A percentile compares a stretch with the other conserved stretches of the same genome.
Evolutionary conservation across 208 protist genomes (phyloP).

Genomic region (Endotrypanum monterogeii): DNA sequence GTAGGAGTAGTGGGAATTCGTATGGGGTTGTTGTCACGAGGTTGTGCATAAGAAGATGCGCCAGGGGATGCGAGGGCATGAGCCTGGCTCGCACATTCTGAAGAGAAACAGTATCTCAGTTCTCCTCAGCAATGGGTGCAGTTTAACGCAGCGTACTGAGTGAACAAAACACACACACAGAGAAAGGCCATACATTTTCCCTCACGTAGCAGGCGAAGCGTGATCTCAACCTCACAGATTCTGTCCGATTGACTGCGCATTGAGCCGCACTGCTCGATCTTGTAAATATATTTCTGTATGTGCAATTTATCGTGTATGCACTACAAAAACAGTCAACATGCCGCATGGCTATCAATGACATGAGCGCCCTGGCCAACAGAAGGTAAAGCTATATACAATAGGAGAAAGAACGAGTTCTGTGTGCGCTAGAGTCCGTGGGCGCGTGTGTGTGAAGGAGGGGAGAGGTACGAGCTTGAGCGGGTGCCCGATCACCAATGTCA

Average conservation of each 20-base stretch:
- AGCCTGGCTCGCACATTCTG: background rate
- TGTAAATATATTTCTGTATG: background rate
- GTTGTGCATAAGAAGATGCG: background rate
- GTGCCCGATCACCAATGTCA: too few relatives aligned
- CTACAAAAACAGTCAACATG: background rate
- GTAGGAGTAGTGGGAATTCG: too few relatives aligned
- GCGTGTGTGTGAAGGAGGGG: background rate
- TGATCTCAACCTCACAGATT: too few relatives aligned
- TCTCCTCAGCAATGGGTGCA: background rate
- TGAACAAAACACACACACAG: background rate
- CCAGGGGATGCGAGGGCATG: background rate
- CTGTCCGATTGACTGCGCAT: background rate
- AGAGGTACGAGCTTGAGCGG: too few relatives aligned
- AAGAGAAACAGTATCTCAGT: background rate
- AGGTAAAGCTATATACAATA: conserved; percentile 1
- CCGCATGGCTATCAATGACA: background rate
- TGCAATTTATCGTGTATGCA: background rate
- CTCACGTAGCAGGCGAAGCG: background rate
- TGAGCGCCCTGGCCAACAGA: background rate
- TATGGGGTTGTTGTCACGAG: too few relatives aligned
- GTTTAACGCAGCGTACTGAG: background rate
- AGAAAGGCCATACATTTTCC: background rate
- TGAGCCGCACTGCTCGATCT: background rate
- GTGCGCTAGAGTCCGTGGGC: background rate
- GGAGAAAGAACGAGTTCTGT: background rate